Conservation (phyloP, 805 yeast species). For the Candida koratica region DNA sequence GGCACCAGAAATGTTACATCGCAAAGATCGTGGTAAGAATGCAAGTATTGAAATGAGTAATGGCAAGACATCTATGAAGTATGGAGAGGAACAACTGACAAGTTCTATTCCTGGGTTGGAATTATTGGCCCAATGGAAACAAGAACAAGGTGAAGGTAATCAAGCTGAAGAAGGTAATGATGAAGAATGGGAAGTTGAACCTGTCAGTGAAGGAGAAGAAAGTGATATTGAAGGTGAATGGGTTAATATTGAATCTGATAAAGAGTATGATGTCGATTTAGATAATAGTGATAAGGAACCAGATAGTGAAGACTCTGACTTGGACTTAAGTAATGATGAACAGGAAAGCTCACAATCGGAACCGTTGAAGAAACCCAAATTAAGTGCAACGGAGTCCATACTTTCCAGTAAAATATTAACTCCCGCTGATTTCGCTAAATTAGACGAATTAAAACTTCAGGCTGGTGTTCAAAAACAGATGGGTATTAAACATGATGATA, state of each 20-base stretch:
- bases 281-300: constrained; percentile 31
- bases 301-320: constrained; percentile 20
- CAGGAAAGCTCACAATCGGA: constrained; percentile 24
- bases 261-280: constrained; percentile 61
- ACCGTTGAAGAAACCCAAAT: constrained; percentile 24
- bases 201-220: constrained; percentile 38
- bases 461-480: constrained; percentile 82
- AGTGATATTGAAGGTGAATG: constrained; percentile 77
- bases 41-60: constrained; percentile 73
- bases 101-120: constrained; percentile 91
- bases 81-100: constrained; percentile 66
- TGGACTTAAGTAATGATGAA: constrained; percentile 27
- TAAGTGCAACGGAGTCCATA: constrained; percentile 25
- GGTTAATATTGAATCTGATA: constrained; percentile 81
- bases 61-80: constrained; percentile 50
- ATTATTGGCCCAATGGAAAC: constrained; percentile 81
- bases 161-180: constrained; percentile 49
- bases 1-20: constrained; percentile 91
- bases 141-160: constrained; percentile 53
- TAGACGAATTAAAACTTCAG: constrained; percentile 78
- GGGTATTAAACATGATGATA: constrained; percentile 74
- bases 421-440: constrained; percentile 96
- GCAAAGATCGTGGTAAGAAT: constrained; percentile 88
- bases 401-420: constrained; percentile 80
- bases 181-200: constrained; percentile 57